Evolutionary conservation across 2,329 filamentous ascomycete genomes (phyloP).

Genomic region (Penicillium sp.): DNA sequence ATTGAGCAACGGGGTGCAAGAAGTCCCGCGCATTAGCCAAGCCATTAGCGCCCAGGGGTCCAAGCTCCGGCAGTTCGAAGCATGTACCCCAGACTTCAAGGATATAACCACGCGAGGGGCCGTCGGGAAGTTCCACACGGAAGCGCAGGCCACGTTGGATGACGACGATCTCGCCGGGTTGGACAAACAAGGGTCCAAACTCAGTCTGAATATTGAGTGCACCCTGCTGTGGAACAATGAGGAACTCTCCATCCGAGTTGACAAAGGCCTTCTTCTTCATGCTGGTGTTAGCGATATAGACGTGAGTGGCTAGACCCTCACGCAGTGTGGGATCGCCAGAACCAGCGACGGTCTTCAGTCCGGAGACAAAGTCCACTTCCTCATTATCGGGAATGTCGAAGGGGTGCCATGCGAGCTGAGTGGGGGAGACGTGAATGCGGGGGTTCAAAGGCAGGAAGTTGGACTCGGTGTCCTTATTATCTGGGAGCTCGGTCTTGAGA

Average conservation of each 20-base stretch:
- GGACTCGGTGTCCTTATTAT: slow-evolving; percentile 42
- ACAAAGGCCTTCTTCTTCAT: slow-evolving; percentile 65
- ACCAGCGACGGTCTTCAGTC: slow-evolving; percentile 61
- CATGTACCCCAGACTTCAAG: slow-evolving; percentile 70
- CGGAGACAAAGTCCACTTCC: slow-evolving; percentile 62
- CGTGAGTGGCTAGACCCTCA: slow-evolving; percentile 61
- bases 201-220: slow-evolving; percentile 72
- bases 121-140: slow-evolving; percentile 64
- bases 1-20: slow-evolving; percentile 64
- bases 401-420: slow-evolving; percentile 64
- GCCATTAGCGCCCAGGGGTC: slow-evolving; percentile 69
- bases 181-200: slow-evolving; percentile 67
- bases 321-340: slow-evolving; percentile 64
- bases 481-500: slow-evolving; percentile 52
- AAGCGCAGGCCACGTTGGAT: slow-evolving; percentile 71
- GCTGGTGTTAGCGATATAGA: slow-evolving; percentile 62
- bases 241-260: slow-evolving; percentile 68
- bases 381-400: slow-evolving; percentile 58
- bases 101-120: slow-evolving; percentile 68
- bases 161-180: slow-evolving; percentile 71
- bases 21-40: slow-evolving; percentile 72
- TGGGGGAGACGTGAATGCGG: slow-evolving; percentile 61
- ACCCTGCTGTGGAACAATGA: slow-evolving; percentile 70
- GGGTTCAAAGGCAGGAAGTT: slow-evolving; percentile 52
- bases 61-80: slow-evolving; percentile 70